These are phyloP conservation scores for Clavispora phyllophila DNA, from an alignment of 805 yeast genomes.

Conservation along the genomic window DNA sequence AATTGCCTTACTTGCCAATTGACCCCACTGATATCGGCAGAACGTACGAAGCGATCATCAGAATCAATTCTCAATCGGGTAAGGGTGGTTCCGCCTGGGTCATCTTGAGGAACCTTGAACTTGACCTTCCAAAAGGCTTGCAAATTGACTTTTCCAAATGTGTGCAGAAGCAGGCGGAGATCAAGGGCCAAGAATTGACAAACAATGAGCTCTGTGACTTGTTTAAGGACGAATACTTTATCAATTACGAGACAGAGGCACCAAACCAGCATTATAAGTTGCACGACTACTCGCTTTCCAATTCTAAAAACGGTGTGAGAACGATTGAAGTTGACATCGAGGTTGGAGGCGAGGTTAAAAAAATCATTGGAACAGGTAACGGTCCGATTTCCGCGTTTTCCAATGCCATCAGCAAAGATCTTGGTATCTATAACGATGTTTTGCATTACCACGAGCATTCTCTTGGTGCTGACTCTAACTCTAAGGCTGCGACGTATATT, in stretches of 20 bases:
- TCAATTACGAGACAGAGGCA: slow-evolving; percentile 28
- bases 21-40: slow-evolving; percentile 85
- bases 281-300: slow-evolving; percentile 44
- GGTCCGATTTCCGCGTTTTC: slow-evolving; percentile 79
- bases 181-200: slow-evolving; percentile 65
- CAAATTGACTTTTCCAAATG: slow-evolving; percentile 70
- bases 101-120: slow-evolving; percentile 65
- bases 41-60: slow-evolving; percentile 86
- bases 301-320: slow-evolving; percentile 32
- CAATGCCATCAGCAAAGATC: slow-evolving; percentile 31
- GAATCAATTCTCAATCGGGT: slow-evolving; percentile 85
- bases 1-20: slow-evolving; percentile 75
- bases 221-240: slow-evolving; percentile 56
- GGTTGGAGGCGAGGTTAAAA: slow-evolving; percentile 25
- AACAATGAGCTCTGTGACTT: slow-evolving; percentile 59
- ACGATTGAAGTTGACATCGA: slow-evolving; percentile 47
- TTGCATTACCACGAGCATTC: slow-evolving; percentile 76
- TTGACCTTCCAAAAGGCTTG: slow-evolving; percentile 76
- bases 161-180: slow-evolving; percentile 68
- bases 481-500: slow-evolving; percentile 75
- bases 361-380: slow-evolving; percentile 62
- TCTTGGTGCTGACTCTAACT: slow-evolving; percentile 63
- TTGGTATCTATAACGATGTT: slow-evolving; percentile 53
- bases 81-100: slow-evolving; percentile 92
- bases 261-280: slow-evolving; percentile 27